Evolutionary conservation across 2,329 filamentous ascomycete species (phyloP).

Genomic region (Fusarium sp.): DNA sequence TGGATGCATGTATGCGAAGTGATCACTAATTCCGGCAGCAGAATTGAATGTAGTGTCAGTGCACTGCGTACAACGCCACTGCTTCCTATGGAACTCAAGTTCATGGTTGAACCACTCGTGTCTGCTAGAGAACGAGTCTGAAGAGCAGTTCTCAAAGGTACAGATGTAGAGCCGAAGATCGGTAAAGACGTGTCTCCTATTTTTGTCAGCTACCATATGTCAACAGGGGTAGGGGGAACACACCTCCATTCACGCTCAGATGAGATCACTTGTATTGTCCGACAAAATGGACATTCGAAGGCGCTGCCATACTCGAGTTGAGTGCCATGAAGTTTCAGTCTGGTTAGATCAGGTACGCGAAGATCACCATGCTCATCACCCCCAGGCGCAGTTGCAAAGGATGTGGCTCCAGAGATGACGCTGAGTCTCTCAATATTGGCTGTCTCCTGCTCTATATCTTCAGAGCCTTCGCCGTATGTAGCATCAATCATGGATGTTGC

Average conservation of each 20-base stretch:
- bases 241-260: background rate
- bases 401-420: background rate
- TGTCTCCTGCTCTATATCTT: background rate
- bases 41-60: background rate
- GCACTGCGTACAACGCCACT: background rate
- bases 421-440: background rate
- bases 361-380: background rate
- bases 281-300: background rate
- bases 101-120: background rate
- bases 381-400: background rate
- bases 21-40: background rate
- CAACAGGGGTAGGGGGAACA: background rate
- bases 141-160: background rate
- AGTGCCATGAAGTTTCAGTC: background rate
- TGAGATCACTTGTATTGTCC: background rate
- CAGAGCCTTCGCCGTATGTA: background rate
- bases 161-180: background rate
- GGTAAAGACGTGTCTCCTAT: background rate
- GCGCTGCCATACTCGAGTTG: background rate
- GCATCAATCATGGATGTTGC: background rate
- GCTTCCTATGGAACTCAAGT: background rate
- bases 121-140: background rate
- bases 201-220: background rate
- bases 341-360: background rate
- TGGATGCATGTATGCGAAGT: background rate